phyloP scores from a whole-genome alignment of 495 filamentous ascomycete species.

The Thozetella sp. region DNA sequence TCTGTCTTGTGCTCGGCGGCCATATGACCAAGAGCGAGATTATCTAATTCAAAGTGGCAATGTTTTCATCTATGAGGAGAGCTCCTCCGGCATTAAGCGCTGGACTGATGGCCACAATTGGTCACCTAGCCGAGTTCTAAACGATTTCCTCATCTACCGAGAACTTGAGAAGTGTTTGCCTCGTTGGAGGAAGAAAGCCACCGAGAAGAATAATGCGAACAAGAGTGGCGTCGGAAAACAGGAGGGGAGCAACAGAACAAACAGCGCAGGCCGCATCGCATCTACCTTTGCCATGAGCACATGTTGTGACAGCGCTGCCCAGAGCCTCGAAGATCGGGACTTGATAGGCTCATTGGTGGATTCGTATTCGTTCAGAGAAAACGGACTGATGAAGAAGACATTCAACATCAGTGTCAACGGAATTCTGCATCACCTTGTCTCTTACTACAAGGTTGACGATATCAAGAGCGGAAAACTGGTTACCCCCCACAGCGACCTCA shows the following conservation, averaged over 20 bases:
- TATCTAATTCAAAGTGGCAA: constrained; percentile 78
- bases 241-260: constrained; percentile 33
- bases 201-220: constrained; percentile 51
- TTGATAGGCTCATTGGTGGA: constrained; percentile 83
- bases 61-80: constrained; percentile 89
- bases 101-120: constrained; percentile 94
- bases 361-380: constrained; percentile 83
- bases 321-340: constrained; percentile 53
- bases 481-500: background rate
- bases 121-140: constrained; percentile 88
- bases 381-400: constrained; percentile 89
- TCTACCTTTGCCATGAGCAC: constrained; percentile 5
- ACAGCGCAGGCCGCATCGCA: constrained; percentile 31
- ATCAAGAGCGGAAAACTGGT: constrained; percentile 60
- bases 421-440: constrained; percentile 79
- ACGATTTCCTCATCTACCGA: constrained; percentile 88
- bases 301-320: constrained; percentile 24
- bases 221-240: constrained; percentile 22
- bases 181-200: constrained; percentile 85
- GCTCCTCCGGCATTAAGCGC: constrained; percentile 84
- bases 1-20: constrained; percentile 75
- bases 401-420: constrained; percentile 74
- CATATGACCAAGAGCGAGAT: constrained; percentile 79
- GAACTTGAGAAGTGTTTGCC: constrained; percentile 81
- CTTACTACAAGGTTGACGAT: constrained; percentile 83